A percentile compares a stretch with the other conserved stretches of the same genome.
These are phyloP conservation scores for Agrocybe pediades DNA, from an alignment of 768 basidiomycete species.

Conservation along the genomic window DNA sequence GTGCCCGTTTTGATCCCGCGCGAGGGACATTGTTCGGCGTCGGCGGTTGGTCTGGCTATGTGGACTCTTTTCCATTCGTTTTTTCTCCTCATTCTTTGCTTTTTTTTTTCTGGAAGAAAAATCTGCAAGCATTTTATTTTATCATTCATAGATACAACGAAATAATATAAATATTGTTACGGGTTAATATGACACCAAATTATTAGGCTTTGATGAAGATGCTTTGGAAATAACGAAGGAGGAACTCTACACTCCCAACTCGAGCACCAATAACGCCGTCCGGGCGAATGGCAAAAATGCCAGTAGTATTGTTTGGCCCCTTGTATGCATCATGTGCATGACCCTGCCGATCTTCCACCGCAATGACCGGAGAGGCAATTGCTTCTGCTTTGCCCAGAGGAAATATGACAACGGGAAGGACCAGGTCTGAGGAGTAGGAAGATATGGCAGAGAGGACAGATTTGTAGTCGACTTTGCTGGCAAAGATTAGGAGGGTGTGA, in stretches of 20 bases:
- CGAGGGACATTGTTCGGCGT: too few species aligned
- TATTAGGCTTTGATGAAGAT: constrained; percentile 4
- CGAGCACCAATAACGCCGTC: constrained; percentile 31
- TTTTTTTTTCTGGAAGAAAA: too few species aligned
- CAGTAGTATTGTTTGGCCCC: constrained; percentile 57
- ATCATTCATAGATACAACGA: too few species aligned
- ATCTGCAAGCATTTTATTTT: too few species aligned
- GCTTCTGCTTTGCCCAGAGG: not conserved
- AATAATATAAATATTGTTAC: too few species aligned
- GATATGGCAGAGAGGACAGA: not conserved
- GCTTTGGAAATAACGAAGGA: constrained; percentile 6
- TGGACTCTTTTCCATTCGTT: too few species aligned
- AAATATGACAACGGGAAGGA: constrained; percentile 16
- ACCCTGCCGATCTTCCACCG: constrained; percentile 26
- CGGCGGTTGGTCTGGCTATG: too few species aligned
- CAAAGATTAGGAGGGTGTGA: constrained; percentile 38
- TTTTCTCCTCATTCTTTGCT: too few species aligned
- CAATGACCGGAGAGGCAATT: not conserved
- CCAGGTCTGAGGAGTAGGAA: constrained; percentile 3
- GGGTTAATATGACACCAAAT: too few species aligned
- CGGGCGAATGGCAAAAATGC: constrained; percentile 40
- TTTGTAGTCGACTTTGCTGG: constrained; percentile 15
- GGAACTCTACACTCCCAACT: not conserved
- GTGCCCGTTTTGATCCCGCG: too few species aligned
- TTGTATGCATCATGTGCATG: constrained; percentile 28